Evolutionary conservation across 768 basidiomycete species (phyloP).

Genomic region (Leccinum ochraceum): DNA sequence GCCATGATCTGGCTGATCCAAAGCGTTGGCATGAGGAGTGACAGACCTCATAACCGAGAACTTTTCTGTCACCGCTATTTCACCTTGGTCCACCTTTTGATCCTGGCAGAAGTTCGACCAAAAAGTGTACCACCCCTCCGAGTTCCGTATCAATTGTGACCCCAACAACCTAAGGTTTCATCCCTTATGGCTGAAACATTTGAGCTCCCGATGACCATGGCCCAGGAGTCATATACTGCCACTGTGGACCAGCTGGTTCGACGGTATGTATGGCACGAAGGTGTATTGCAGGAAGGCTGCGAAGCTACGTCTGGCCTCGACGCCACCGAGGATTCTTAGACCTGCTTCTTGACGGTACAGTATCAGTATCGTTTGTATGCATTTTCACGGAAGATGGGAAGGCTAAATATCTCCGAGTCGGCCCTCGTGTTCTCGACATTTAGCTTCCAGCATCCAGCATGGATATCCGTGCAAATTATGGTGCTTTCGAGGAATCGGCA

Average conservation of each 20-base stretch:
- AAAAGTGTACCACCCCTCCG: background rate
- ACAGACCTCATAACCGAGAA: background rate
- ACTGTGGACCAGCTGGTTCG: background rate
- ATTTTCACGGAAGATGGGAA: background rate
- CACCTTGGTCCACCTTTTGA: background rate
- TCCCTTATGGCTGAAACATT: background rate
- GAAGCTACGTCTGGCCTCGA: conserved; percentile 4
- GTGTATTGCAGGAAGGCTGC: background rate
- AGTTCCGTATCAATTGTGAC: background rate
- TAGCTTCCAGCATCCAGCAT: conserved; percentile 12
- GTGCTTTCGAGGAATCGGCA: background rate
- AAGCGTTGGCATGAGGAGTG: background rate
- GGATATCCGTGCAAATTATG: background rate
- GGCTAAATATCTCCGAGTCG: background rate
- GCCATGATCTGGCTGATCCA: background rate
- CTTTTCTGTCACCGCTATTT: background rate
- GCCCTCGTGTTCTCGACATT: background rate
- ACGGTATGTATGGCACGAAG: background rate
- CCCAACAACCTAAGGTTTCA: background rate
- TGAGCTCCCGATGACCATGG: conserved; percentile 5
- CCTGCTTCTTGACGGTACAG: conserved; percentile 8
- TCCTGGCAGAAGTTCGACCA: background rate
- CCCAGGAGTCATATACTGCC: background rate
- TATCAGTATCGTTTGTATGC: background rate
- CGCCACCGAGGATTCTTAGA: background rate